Base-by-base conservation (phyloP, 257 asterid species). In the Solanum lignicaule region DNA sequence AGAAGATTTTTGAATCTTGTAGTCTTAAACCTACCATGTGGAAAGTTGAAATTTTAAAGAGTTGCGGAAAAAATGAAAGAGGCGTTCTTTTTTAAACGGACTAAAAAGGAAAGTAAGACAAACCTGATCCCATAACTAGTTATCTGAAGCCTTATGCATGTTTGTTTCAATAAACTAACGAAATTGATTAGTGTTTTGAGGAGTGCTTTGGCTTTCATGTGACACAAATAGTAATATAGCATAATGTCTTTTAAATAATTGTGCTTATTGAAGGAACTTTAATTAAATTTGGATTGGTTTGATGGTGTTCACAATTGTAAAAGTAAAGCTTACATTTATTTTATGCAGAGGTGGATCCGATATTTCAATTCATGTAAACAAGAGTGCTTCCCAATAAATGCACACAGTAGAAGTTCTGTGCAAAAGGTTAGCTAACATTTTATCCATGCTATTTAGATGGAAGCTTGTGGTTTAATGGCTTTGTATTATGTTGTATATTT, bases 331-430 rank as follows among this genome's bases (percentile, higher is more conserved):
- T 69, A 66, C 39, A 39, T 72, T 83, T 27, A 62, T 89, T 60
- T 58, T 82, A 60, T 88, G 94, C 96, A 97, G 98, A 95, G 88
- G 90, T 95, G 99, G 99, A 86, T 89, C 48, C 92, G 52, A 21
- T 89, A 91, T 89, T 97, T 97, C 83, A 95, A 95, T 74, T 93
- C 98, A 2, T 73, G 83, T 90, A 92, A 93, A 86, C 98, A 93
- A 87, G 98, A 97, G 55, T 95, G 98, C 88, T 92, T 95, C 62
- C 33, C 98, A 25, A 95, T 95, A 88, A 97, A 95, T 91, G 98
- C 98, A 32, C 98, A 97, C 91, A 95, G 97, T 92, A 94, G 89
- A 89, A 94, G 96, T 85, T 95, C 98, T 21, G 98, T 95, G 79
- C 92, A 90, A 87, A 95, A 94, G 98, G 99, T 97, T 68, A 87